Base-by-base conservation (phyloP, 2,329 filamentous ascomycete genomes). In the Rhytidhysteron rufulum region DNA sequence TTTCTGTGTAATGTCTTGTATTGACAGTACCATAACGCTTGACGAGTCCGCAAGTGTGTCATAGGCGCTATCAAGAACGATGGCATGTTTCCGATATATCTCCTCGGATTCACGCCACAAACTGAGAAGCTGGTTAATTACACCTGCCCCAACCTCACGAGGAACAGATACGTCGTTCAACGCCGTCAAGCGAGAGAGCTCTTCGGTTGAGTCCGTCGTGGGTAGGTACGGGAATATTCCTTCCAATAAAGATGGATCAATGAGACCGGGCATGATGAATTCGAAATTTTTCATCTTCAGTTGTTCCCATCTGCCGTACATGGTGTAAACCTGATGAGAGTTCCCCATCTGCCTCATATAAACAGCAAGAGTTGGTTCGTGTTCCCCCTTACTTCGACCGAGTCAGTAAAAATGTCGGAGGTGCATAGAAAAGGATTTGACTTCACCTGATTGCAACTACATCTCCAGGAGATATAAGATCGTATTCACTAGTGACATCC, bases 171-270 rank as follows among this genome's bases (percentile, higher is more conserved):
- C 39, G 35, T 68, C 60, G 27, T 68, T 58, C 20, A 57, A 43
- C 19, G 61, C 57, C 4, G 24, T 13, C 2, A 70, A 46, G 31
- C 65, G 58, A 34, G 67, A 58, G 29, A 51, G 31, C n/a, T 67
- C 43, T 18, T 59, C 51, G 22, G 58, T 48, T 3, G 58, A 55
- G 7, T 63, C 53, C 34, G 65, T 61, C 4, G 60, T 62, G 0
- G 79, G 79, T 3, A 82, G 62, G 53, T 75, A 73, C 4, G 73
- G 69, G 8, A 74, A 42, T 3, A 82, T 53, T 2, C 70, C 65
- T 10, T 69, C 52, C 3, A 82, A 47, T 19, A 72, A 46, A 20
- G 69, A 57, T 2, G 60, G 62, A 20, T 71, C 58, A 8, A 75
- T 66, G 48, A 75, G 78, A 18, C 63, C 60, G 34, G 73, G 70